These are phyloP conservation scores for Xylaria sp. DNA, from an alignment of 495 filamentous ascomycete genomes.

Conservation along the genomic window DNA sequence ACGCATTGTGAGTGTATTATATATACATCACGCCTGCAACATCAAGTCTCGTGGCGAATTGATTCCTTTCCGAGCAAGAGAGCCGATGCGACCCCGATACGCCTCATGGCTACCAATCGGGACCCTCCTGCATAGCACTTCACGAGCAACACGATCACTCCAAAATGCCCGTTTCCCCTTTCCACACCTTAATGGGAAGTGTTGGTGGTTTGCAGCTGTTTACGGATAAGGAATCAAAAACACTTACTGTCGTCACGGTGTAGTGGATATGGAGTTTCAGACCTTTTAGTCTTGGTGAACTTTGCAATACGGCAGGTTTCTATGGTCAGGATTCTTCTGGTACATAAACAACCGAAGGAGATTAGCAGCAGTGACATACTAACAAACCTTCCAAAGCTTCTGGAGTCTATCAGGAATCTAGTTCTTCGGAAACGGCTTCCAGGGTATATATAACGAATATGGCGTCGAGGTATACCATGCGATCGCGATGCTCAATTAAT, in stretches of 20 bases:
- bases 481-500: neutral
- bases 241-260: neutral
- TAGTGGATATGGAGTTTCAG: neutral
- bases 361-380: neutral
- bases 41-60: conserved; percentile 5
- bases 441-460: neutral
- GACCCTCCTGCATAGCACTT: conserved; percentile 13
- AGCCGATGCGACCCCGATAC: conserved; percentile 4
- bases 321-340: neutral
- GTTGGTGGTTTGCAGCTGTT: neutral
- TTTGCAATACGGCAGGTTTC: neutral
- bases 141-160: neutral
- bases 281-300: neutral
- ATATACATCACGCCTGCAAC: neutral
- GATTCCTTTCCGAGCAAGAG: conserved; percentile 1
- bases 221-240: neutral
- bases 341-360: neutral
- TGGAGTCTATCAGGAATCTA: neutral
- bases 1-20: neutral
- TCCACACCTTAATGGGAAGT: conserved; percentile 10
- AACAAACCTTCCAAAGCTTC: neutral
- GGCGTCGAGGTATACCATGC: neutral
- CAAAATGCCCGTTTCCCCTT: neutral
- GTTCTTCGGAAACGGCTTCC: neutral
- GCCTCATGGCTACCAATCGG: conserved; percentile 12